A percentile compares a stretch with the other conserved stretches of the same genome.
Evolutionary conservation across 768 basidiomycete species (phyloP).

Genomic region (Psilocybe sp.): DNA sequence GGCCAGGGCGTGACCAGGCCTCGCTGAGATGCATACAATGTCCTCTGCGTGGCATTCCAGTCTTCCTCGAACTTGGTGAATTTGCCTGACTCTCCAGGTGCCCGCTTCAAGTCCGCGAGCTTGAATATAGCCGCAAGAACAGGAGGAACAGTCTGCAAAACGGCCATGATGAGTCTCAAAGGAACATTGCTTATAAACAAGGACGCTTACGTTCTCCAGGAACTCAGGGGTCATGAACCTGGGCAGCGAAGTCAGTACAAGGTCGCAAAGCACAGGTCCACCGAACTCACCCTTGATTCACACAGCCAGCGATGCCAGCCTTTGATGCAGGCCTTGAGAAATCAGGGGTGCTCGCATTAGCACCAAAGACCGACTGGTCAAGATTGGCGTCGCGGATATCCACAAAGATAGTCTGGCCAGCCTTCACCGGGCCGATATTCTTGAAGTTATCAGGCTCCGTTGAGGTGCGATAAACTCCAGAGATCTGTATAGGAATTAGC

Average conservation of each 20-base stretch:
- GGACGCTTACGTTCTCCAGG: slow-evolving; percentile 33
- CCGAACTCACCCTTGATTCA: slow-evolving; percentile 8
- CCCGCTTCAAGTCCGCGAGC: slow-evolving; percentile 37
- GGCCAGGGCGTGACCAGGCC: slow-evolving; percentile 42
- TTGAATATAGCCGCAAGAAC: slow-evolving; percentile 44
- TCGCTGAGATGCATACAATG: slow-evolving; percentile 31
- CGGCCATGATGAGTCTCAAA: background rate
- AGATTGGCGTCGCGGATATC: slow-evolving; percentile 35
- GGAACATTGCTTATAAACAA: background rate
- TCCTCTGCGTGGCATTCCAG: slow-evolving; percentile 26
- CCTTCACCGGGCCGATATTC: slow-evolving; percentile 23
- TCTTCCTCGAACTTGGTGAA: slow-evolving; percentile 35
- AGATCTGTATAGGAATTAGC: slow-evolving; percentile 25
- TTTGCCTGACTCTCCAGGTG: slow-evolving; percentile 33
- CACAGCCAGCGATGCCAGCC: slow-evolving; percentile 21
- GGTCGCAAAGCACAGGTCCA: background rate
- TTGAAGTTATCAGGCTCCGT: slow-evolving; percentile 20
- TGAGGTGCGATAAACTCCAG: slow-evolving; percentile 40
- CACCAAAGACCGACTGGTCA: slow-evolving; percentile 31
- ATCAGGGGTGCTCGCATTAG: slow-evolving; percentile 15
- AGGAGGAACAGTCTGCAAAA: slow-evolving; percentile 37
- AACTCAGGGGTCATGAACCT: slow-evolving; percentile 34
- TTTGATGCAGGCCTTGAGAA: slow-evolving; percentile 19
- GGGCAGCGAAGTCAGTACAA: background rate
- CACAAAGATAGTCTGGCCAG: slow-evolving; percentile 30